Conservation (phyloP, 75 land plant genomes). For the Selaginella moellendorffii region DNA sequence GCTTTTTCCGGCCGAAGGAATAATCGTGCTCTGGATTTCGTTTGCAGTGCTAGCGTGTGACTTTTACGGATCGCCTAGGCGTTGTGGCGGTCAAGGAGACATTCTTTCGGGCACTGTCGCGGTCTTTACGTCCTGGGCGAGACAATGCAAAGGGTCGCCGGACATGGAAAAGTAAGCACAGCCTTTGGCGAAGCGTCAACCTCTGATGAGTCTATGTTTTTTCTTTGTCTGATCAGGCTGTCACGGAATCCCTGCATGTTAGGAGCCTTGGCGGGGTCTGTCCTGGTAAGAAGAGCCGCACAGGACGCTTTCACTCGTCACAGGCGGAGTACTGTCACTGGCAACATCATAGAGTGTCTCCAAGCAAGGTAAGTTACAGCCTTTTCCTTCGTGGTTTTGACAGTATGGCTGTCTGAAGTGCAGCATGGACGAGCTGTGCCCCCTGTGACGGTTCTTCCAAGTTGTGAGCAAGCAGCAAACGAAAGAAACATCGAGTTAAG, state of each 20-base stretch:
- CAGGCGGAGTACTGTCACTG: conserved; percentile 71
- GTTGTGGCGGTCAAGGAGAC: conserved; percentile 99
- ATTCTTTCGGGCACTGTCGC: conserved; percentile 94
- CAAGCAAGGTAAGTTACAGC: not conserved
- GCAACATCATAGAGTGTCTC: conserved; percentile 62
- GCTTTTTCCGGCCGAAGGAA: too few species aligned
- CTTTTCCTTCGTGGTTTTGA: too few species aligned
- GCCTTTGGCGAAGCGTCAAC: not conserved
- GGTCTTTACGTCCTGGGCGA: conserved; percentile 74
- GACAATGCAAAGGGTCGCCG: conserved; percentile 6
- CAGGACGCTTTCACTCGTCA: conserved; percentile 52
- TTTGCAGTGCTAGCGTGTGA: conserved; percentile 46
- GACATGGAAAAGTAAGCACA: conserved; percentile 14
- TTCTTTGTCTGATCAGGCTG: conserved; percentile 11
- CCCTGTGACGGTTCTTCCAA: not conserved
- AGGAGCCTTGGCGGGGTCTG: conserved; percentile 71
- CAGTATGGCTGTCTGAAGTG: not conserved
- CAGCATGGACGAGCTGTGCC: not conserved
- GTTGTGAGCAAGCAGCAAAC: too few species aligned
- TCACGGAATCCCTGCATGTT: conserved; percentile 56
- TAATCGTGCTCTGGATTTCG: not conserved
- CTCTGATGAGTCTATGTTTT: not conserved
- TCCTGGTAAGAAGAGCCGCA: conserved; percentile 58
- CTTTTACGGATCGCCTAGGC: conserved; percentile 81
- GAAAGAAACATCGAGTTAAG: too few species aligned